phyloP scores from a whole-genome alignment of 2,329 filamentous ascomycete species.

The Uncinocarpus reesii region DNA sequence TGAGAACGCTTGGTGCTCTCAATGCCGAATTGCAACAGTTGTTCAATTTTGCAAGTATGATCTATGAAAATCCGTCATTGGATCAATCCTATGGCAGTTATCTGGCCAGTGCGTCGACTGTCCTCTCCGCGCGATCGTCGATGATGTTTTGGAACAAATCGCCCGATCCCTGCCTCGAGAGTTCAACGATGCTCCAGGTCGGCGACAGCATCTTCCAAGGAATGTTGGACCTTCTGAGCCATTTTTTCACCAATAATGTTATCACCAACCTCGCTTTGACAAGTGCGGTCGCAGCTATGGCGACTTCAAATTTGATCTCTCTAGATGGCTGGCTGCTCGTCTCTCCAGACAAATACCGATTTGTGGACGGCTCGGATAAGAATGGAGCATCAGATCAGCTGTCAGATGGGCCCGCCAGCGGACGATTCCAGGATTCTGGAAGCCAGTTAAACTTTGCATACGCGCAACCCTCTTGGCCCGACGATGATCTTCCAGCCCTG shows the following conservation, averaged over 20 bases:
- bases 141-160: conserved; percentile 44
- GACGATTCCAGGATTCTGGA: conserved; percentile 15
- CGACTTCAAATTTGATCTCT: conserved; percentile 71
- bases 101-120: conserved; percentile 44
- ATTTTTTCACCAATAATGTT: conserved; percentile 81
- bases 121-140: conserved; percentile 33
- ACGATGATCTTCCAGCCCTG: conserved; percentile 40
- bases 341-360: conserved; percentile 55
- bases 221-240: conserved; percentile 53
- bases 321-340: conserved; percentile 86
- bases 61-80: conserved; percentile 31
- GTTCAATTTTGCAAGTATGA: conserved; percentile 29
- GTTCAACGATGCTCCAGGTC: conserved; percentile 54
- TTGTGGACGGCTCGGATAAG: conserved; percentile 24
- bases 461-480: conserved; percentile 40
- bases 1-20: conserved; percentile 31
- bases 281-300: conserved; percentile 69
- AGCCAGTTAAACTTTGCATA: conserved; percentile 26
- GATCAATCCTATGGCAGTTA: conserved; percentile 37
- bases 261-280: conserved; percentile 85
- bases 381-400: conserved; percentile 27
- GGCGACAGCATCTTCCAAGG: conserved; percentile 49
- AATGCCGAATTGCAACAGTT: conserved; percentile 34
- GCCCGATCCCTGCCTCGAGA: conserved; percentile 36
- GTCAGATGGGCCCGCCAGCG: not conserved